Evolutionary conservation across 2,329 filamentous ascomycete genomes (phyloP).

Genomic region (Plenodomus biglobosus): DNA sequence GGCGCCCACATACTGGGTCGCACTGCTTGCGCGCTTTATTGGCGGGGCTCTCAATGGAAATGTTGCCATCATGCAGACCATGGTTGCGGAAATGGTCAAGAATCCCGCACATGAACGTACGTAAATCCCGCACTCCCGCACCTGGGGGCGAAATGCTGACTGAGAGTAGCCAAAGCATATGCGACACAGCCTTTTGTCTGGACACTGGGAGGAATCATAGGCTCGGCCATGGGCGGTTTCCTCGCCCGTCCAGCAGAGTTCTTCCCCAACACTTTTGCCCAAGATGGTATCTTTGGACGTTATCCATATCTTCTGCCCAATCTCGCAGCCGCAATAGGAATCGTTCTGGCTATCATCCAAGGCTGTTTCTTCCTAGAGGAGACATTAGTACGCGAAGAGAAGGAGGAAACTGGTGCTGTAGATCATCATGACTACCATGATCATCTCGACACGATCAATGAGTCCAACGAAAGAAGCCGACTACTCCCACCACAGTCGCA

Average conservation of each 20-base stretch:
- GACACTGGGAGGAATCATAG: conserved; percentile 86
- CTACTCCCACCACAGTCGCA: conserved; percentile 49
- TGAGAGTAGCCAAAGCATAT: conserved; percentile 70
- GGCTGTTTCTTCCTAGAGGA: conserved; percentile 81
- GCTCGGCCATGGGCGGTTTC: conserved; percentile 80
- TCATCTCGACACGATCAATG: conserved; percentile 70
- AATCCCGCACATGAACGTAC: conserved; percentile 87
- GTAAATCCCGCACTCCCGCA: conserved; percentile 38
- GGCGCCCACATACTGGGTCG: conserved; percentile 79
- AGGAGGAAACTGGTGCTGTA: conserved; percentile 40
- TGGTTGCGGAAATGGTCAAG: conserved; percentile 88
- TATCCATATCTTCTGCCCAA: conserved; percentile 92
- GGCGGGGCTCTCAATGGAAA: conserved; percentile 89
- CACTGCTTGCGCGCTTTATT: conserved; percentile 71
- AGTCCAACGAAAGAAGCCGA: conserved; percentile 70
- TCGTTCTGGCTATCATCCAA: conserved; percentile 75
- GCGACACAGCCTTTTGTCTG: conserved; percentile 93
- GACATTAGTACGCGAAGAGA: conserved; percentile 52
- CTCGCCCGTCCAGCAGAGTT: conserved; percentile 76
- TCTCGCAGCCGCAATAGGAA: conserved; percentile 73
- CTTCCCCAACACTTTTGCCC: conserved; percentile 72
- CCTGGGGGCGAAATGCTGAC: conserved; percentile 9
- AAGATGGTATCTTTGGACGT: conserved; percentile 68
- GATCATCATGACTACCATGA: conserved; percentile 44
- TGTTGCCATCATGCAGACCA: conserved; percentile 85